Evolutionary conservation across 1,284 basidiomycete genomes (phyloP).

Genomic region (Irpex lacteus): DNA sequence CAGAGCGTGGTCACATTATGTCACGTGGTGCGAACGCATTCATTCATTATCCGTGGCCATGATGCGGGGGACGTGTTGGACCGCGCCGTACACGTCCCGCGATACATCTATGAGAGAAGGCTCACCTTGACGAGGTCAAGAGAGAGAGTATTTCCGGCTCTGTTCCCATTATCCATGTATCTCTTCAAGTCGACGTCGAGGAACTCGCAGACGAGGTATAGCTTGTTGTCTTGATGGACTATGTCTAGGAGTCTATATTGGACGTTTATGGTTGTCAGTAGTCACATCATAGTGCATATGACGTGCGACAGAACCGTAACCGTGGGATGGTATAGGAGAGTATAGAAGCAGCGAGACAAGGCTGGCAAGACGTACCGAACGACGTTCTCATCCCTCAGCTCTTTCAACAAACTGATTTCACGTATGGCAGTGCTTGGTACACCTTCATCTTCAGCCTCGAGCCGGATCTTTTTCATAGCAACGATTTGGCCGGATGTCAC

Average conservation of each 20-base stretch:
- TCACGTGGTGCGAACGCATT: neutral
- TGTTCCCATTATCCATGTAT: slow-evolving; percentile 90
- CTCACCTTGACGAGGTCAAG: slow-evolving; percentile 84
- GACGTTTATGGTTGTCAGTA: too few species aligned
- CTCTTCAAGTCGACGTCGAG: slow-evolving; percentile 93
- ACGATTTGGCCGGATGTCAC: slow-evolving; percentile 75
- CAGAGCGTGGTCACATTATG: neutral
- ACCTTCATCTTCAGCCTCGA: slow-evolving; percentile 97
- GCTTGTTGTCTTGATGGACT: slow-evolving; percentile 94
- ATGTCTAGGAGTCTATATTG: slow-evolving; percentile 84
- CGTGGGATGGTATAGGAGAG: neutral
- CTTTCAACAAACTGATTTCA: slow-evolving; percentile 96
- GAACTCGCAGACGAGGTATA: slow-evolving; percentile 97
- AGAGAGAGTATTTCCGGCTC: slow-evolving; percentile 67
- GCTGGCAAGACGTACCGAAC: slow-evolving; percentile 60
- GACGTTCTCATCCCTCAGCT: slow-evolving; percentile 94
- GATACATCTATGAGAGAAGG: slow-evolving; percentile 3
- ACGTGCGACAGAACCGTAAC: neutral
- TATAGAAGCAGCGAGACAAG: neutral
- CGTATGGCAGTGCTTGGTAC: slow-evolving; percentile 97
- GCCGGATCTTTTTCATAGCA: slow-evolving; percentile 96
- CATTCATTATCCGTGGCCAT: neutral
- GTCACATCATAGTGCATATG: neutral
- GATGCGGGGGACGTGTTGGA: too few species aligned
- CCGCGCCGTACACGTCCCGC: too few species aligned